Evolutionary conservation across 495 filamentous ascomycete species (phyloP), one percentile per base, ranked within the genome.

Genomic region (Tuber aestivum): DNA sequence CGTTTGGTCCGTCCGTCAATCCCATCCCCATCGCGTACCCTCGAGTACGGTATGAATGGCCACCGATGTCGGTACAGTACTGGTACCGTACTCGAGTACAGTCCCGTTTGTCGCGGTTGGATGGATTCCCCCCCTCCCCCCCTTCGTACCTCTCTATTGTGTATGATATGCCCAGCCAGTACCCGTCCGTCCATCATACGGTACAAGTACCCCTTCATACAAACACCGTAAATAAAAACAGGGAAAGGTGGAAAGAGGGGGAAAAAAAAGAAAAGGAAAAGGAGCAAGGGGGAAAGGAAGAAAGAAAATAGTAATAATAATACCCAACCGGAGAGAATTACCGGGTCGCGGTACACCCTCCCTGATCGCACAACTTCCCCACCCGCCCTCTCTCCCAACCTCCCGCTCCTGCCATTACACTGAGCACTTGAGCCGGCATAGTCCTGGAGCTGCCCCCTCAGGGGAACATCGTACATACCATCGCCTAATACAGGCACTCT

Each of bases 201-300:
- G n/a, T n/a, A n/a, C n/a, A n/a, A n/a, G n/a, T n/a, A n/a, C n/a
- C 56, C 27, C 56, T 32, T 65, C 56, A 65, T 65, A 65, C 56
- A 65, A 65, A 65, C 56, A 32, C 27, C 27, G 56, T 32, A 32
- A 4, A 32, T 1, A 32, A 32, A 65, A 65, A 32, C n/a, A n/a
- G n/a, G n/a, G n/a, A n/a, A n/a, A n/a, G n/a, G n/a, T n/a, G n/a
- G n/a, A n/a, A n/a, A n/a, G n/a, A n/a, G n/a, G n/a, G n/a, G n/a
- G n/a, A n/a, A n/a, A n/a, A n/a, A n/a, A n/a, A n/a, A n/a, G n/a
- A n/a, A n/a, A n/a, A n/a, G n/a, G n/a, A 45, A 42, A 20, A 21
- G 44, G 2, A 21, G 20, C 18, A 20, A 20, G 20, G 8, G 48
- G 48, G 23, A 7, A 21, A n/a, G 23, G 4, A 18, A 23, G 12